Evolutionary conservation across 176 grass and related monocot genomes (phyloP).

Genomic region (Aegilops bicornis): DNA sequence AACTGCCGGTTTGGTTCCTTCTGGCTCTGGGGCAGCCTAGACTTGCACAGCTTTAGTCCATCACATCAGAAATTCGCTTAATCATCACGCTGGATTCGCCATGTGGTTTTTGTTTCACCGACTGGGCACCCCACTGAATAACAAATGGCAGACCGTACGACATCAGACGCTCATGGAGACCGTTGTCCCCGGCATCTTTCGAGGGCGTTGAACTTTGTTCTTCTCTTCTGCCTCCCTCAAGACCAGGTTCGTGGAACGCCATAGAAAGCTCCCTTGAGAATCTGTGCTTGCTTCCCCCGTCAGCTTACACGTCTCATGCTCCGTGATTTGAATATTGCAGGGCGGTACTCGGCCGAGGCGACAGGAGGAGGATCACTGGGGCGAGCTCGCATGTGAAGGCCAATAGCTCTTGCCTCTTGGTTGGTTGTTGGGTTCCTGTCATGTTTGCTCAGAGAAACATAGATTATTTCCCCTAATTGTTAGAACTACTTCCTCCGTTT

Average conservation of each 20-base stretch:
- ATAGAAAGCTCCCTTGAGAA: constrained; percentile 35
- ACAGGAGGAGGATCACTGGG: background rate
- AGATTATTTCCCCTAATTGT: constrained; percentile 11
- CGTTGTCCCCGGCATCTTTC: constrained; percentile 28
- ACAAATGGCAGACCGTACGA: background rate
- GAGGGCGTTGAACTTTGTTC: constrained; percentile 31
- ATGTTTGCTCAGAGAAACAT: constrained; percentile 9
- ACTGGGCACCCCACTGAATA: background rate
- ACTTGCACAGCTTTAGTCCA: background rate
- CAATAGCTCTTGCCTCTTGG: constrained; percentile 27
- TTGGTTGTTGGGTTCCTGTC: background rate
- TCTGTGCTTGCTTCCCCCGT: constrained; percentile 26
- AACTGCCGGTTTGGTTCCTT: background rate
- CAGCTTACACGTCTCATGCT: constrained; percentile 34
- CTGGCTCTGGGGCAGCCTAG: background rate
- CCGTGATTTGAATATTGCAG: constrained; percentile 44
- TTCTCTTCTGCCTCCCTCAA: background rate
- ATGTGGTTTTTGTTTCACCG: background rate
- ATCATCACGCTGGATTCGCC: too few relatives aligned
- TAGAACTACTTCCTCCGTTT: too few relatives aligned
- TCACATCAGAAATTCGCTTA: background rate
- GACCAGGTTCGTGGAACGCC: constrained; percentile 39
- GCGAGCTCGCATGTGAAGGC: constrained; percentile 28
- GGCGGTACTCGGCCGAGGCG: background rate
- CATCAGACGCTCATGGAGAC: constrained; percentile 29